phyloP scores from a whole-genome alignment of 306 rosid species.

The Rosa persica region DNA sequence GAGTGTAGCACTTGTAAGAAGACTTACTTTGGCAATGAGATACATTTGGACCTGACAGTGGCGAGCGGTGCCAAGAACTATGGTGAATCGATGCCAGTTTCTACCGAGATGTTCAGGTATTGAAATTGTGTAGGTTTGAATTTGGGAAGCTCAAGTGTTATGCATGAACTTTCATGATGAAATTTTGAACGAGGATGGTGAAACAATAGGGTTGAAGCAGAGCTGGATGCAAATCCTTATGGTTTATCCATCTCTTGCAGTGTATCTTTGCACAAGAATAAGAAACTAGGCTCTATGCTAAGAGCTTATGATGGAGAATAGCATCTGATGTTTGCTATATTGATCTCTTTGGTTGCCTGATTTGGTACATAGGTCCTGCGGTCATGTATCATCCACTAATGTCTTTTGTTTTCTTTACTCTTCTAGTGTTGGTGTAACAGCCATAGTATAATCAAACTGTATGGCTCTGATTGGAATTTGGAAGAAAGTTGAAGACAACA shows the following conservation, averaged over 20 bases:
- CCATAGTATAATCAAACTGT: background rate
- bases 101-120: slow-evolving; percentile 87
- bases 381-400: background rate
- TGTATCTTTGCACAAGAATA: background rate
- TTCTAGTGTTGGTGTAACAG: background rate
- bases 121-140: background rate
- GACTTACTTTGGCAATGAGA: slow-evolving; percentile 58
- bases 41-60: slow-evolving; percentile 64
- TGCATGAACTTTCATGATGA: background rate
- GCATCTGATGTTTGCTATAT: background rate
- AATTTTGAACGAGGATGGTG: background rate
- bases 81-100: slow-evolving; percentile 63
- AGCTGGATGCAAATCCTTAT: background rate
- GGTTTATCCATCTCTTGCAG: background rate
- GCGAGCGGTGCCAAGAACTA: slow-evolving; percentile 56
- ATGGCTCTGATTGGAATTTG: background rate
- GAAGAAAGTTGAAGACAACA: background rate
- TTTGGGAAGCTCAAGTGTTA: slow-evolving; percentile 1
- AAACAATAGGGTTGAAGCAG: background rate
- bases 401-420: background rate
- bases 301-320: background rate
- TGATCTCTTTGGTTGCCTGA: background rate
- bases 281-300: background rate
- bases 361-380: background rate
- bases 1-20: slow-evolving; percentile 79